Base-by-base conservation (phyloP, 139 green algal species). In the Micractinium sp. region DNA sequence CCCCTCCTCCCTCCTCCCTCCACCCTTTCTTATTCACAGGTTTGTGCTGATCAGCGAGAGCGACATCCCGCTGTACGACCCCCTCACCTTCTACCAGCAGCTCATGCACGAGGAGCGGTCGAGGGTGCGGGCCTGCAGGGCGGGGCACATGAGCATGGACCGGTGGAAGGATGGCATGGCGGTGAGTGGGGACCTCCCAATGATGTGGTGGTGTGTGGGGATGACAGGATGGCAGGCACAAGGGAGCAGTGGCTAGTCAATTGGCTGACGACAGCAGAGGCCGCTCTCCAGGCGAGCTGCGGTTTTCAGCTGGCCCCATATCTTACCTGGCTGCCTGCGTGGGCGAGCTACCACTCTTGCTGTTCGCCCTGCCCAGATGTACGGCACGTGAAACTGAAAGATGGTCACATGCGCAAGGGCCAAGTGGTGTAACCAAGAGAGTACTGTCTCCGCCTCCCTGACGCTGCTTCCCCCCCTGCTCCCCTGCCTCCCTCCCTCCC, bases 61-160 rank as follows among this genome's bases (percentile, higher is more conserved):
- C 47, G 89, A 90, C 79, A n/a, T 92, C 36, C 89, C 89, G 33
- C 77, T 92, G 12, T 90, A 90, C 61, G 85, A 90, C 76, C 85
- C 89, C 22, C 85, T 87, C 39, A 87, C 75, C 35, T 69, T 88
- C 15, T 88, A 92, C 76, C 66, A 88, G 56, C 89, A 92, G 77
- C 61, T 92, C 0, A 88, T 92, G 89, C 38, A 73, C 31, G 89
- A 90, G 66, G 5, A 27, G 0, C 74, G 61, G 19, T 88, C 77
- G 3, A 69, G 85, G 41, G 47, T 78, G n/a, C 69, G 71, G 3
- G 85, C 85, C 41, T 88, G 85, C 71, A 56, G 47, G 56, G 20
- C 63, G 7, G 83, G 38, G 0, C 29, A 38, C 36, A 87, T 87
- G 83, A 87, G 71, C 83, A 39, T 79, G 1, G 83, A 87, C 29